Conservation (phyloP, 495 filamentous ascomycete genomes). For the Astrocystis sublimbata region DNA sequence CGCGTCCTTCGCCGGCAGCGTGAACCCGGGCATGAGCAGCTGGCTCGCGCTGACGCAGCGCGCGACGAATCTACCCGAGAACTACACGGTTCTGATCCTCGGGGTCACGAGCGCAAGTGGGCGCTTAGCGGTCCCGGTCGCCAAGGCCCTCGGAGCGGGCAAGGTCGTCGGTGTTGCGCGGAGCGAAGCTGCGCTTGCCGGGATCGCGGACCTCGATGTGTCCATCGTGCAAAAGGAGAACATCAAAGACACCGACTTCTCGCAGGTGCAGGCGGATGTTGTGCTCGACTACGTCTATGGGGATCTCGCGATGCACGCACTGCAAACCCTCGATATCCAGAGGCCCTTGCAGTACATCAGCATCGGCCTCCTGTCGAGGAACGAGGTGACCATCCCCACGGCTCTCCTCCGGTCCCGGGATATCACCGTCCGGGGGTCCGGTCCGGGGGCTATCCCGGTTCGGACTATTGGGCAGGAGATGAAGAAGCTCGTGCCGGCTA, state of each 20-base stretch:
- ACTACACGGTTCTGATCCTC: conserved; percentile 44
- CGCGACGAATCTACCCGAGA: conserved; percentile 28
- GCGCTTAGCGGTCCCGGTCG: conserved; percentile 38
- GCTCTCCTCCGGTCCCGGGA: conserved; percentile 28
- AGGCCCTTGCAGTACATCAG: conserved; percentile 32
- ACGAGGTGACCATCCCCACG: conserved; percentile 21
- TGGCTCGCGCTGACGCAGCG: conserved; percentile 48
- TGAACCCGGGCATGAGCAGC: conserved; percentile 49
- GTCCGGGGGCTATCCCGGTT: conserved; percentile 26
- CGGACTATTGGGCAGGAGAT: conserved; percentile 22
- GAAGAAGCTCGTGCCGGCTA: conserved; percentile 20
- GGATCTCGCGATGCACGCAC: conserved; percentile 24
- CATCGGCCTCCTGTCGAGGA: conserved; percentile 29
- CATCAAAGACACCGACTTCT: conserved; percentile 44
- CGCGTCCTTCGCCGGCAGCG: conserved; percentile 41
- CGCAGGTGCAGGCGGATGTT: conserved; percentile 23
- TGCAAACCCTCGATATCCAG: conserved; percentile 23
- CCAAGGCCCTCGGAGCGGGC: conserved; percentile 42
- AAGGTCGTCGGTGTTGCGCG: conserved; percentile 45
- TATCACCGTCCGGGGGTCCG: conserved; percentile 30
- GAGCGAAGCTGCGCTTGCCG: conserved; percentile 30
- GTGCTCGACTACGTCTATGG: conserved; percentile 38
- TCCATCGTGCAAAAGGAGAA: conserved; percentile 37
- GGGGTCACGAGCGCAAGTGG: conserved; percentile 48
- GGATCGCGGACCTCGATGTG: conserved; percentile 38